Percentiles rank a stretch among this genome's conserved stretches.
These are phyloP conservation scores for Clonostachys solani DNA, from an alignment of 2,329 filamentous ascomycete species.

Conservation along the genomic window DNA sequence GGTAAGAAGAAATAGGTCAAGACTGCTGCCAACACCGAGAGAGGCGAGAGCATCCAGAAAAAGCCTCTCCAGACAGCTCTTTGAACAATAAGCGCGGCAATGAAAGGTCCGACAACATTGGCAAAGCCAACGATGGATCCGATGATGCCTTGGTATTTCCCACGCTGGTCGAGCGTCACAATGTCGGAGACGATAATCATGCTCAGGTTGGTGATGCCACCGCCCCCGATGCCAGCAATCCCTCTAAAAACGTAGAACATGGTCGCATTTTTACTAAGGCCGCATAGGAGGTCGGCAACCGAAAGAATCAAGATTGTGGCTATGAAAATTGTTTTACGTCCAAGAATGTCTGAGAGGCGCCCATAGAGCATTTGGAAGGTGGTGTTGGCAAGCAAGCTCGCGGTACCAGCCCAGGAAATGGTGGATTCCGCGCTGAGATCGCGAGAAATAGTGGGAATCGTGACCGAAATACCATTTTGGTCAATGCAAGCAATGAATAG, in stretches of 20 bases:
- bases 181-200: slow-evolving; percentile 62
- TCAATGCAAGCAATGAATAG: slow-evolving; percentile 53
- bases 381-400: slow-evolving; percentile 51
- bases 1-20: slow-evolving; percentile 44
- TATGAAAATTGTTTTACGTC: slow-evolving; percentile 54
- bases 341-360: slow-evolving; percentile 56
- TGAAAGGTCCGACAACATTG: slow-evolving; percentile 35
- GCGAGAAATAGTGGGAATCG: slow-evolving; percentile 44
- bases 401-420: slow-evolving; percentile 52
- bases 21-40: slow-evolving; percentile 37
- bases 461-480: slow-evolving; percentile 48
- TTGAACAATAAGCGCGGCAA: slow-evolving; percentile 30
- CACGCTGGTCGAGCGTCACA: slow-evolving; percentile 52
- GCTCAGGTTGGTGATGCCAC: slow-evolving; percentile 52
- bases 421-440: slow-evolving; percentile 40
- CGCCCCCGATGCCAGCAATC: slow-evolving; percentile 56
- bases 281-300: slow-evolving; percentile 55
- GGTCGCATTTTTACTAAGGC: slow-evolving; percentile 46
- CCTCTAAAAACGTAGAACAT: slow-evolving; percentile 60
- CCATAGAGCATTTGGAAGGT: slow-evolving; percentile 63
- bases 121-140: slow-evolving; percentile 33
- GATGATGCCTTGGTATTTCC: slow-evolving; percentile 45
- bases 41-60: slow-evolving; percentile 44
- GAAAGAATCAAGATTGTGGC: slow-evolving; percentile 46
- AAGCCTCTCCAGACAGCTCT: slow-evolving; percentile 33